These are phyloP conservation scores for Aspergillus ochraceoroseus DNA, from an alignment of 2,329 filamentous ascomycete species.

Conservation along the genomic window DNA sequence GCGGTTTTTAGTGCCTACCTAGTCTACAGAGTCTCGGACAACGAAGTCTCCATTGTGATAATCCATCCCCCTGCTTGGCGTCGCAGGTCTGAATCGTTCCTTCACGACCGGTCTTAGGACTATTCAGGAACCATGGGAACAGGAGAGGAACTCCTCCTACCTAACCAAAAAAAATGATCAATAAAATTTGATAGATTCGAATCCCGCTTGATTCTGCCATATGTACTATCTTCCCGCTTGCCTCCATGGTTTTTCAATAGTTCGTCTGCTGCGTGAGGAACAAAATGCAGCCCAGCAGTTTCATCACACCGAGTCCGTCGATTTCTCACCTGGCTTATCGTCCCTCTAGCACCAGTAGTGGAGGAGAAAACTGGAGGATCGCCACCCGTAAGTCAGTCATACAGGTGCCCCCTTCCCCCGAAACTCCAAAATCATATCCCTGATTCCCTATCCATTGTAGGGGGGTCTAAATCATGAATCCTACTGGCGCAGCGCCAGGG, in stretches of 20 bases:
- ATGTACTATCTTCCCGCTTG: background rate
- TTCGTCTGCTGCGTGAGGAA: conserved; percentile 5
- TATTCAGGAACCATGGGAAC: background rate
- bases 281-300: conserved; percentile 7
- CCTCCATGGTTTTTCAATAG: conserved; percentile 1
- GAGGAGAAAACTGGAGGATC: conserved; percentile 1
- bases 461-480: background rate
- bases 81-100: too few relatives aligned
- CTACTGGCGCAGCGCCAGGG: background rate
- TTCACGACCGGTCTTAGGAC: background rate
- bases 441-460: too few relatives aligned
- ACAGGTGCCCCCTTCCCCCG: background rate
- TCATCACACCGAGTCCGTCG: conserved; percentile 6
- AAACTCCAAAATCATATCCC: too few relatives aligned
- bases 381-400: conserved; percentile 2
- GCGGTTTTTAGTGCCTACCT: too few relatives aligned
- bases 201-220: background rate
- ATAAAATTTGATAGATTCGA: conserved; percentile 5
- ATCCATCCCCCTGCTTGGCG: too few relatives aligned
- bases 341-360: background rate
- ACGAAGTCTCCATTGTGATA: too few relatives aligned
- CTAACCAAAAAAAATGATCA: conserved; percentile 1
- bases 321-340: background rate
- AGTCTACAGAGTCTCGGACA: too few relatives aligned
- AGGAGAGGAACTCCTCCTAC: too few relatives aligned